A percentile compares a stretch with the other conserved stretches of the same genome.
phyloP scores from a whole-genome alignment of 257 asterid species.

The Petrea volubilis region DNA sequence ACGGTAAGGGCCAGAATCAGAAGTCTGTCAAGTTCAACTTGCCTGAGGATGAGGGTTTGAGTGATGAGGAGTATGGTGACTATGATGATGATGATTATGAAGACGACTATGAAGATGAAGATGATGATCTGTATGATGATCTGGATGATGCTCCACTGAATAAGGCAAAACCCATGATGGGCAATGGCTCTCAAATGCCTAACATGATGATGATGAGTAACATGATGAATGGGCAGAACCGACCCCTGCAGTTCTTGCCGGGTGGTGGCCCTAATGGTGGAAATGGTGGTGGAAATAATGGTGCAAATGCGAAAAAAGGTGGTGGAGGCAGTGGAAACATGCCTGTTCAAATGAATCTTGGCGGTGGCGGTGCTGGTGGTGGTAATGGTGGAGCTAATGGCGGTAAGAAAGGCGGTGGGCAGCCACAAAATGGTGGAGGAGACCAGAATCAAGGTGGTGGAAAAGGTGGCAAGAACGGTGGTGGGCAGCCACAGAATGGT shows the following conservation, averaged over 20 bases:
- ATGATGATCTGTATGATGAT: conserved; percentile 31
- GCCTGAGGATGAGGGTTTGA: conserved; percentile 55
- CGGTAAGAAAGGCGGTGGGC: conserved; percentile 36
- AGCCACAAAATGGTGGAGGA: conserved; percentile 36
- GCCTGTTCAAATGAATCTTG: conserved; percentile 56
- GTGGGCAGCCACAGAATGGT: conserved; percentile 57
- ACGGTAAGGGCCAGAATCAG: conserved; percentile 35
- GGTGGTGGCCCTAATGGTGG: conserved; percentile 27
- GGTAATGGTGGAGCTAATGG: conserved; percentile 5
- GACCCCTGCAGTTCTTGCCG: conserved; percentile 39
- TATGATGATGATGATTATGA: conserved; percentile 27
- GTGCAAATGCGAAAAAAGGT: conserved; percentile 38
- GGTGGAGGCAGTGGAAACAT: conserved; percentile 40
- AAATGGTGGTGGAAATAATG: conserved; percentile 3
- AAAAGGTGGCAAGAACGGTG: conserved; percentile 59
- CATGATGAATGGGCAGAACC: conserved; percentile 47
- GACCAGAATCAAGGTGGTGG: conserved; percentile 64
- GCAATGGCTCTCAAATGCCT: conserved; percentile 42
- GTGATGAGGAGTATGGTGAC: conserved; percentile 41
- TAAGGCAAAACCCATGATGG: conserved; percentile 56
- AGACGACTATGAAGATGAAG: conserved; percentile 25
- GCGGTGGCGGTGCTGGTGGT: conserved; percentile 26
- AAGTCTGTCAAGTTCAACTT: conserved; percentile 42
- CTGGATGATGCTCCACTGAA: conserved; percentile 41
- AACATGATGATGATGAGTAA: conserved; percentile 39